Evolutionary conservation across 1,284 basidiomycete genomes (phyloP).

Genomic region (Rhizopogon parksii): DNA sequence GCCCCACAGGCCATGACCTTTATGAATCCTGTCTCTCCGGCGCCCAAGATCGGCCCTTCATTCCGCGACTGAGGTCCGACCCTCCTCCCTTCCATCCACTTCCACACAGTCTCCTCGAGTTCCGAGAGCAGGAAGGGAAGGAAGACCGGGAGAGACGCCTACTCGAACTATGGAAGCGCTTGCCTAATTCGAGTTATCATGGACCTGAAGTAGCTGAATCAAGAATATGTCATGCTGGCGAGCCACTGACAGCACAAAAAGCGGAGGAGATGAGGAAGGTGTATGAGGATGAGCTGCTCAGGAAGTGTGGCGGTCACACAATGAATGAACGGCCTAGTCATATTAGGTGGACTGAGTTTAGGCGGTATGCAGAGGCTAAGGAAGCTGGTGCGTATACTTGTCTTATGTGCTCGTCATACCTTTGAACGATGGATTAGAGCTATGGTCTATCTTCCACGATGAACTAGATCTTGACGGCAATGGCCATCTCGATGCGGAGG

Average conservation of each 20-base stretch:
- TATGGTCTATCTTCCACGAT: conserved; percentile 86
- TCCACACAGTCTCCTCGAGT: conserved; percentile 51
- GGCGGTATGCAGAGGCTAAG: conserved; percentile 68
- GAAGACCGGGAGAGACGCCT: conserved; percentile 53
- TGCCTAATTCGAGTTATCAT: conserved; percentile 34
- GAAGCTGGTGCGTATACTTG: conserved; percentile 57
- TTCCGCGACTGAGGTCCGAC: conserved; percentile 56
- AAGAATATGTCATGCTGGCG: conserved; percentile 14
- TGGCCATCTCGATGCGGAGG: conserved; percentile 69
- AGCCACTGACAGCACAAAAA: conserved; percentile 54
- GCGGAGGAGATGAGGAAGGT: conserved; percentile 62
- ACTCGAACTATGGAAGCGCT: conserved; percentile 53
- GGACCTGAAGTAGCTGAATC: conserved; percentile 23
- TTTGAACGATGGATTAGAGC: conserved; percentile 43
- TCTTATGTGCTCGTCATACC: conserved; percentile 16
- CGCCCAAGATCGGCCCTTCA: conserved; percentile 45
- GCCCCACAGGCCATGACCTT: conserved; percentile 37
- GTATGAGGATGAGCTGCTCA: conserved; percentile 75
- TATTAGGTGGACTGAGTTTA: conserved; percentile 76
- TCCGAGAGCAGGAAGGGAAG: conserved; percentile 56
- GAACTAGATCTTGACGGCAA: conserved; percentile 84
- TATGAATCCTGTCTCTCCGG: conserved; percentile 47
- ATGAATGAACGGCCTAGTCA: conserved; percentile 39
- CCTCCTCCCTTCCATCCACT: conserved; percentile 32
- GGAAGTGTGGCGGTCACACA: conserved; percentile 48